Base-by-base conservation (phyloP, 1,139 yeast species). In the Chernovozyma sophiae-reginae region DNA sequence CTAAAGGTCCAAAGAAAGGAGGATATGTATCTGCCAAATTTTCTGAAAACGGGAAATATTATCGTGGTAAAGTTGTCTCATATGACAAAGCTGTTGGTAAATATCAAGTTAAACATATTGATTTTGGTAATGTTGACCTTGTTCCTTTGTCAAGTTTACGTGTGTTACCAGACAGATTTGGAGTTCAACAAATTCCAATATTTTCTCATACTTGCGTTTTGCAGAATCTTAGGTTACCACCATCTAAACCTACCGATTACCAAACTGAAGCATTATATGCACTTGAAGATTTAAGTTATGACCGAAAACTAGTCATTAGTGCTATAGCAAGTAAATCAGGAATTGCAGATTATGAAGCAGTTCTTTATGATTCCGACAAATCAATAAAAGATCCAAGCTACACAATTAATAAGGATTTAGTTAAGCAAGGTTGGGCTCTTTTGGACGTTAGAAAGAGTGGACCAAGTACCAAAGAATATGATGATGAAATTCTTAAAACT, bases 401-500 rank as follows among this genome's bases (percentile, higher is more conserved):
- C 56, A 76, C 87, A 29, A 68, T 85, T 47, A 85, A 84, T 60
- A 70, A 70, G 46, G 75, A 77, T 38, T 58, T 85, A 48, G 79
- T 84, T 22, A 60, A 67, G 43, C 75, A 74, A 37, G 95, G 94
- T 17, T 77, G 74, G 66, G 92, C 78, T 3, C 67, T 81, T 38
- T 82, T 83, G 30, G 75, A 74, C 40, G 60, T 65, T 42, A 55
- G 55, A 32, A 25, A 25, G 2, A 56, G 62, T 13, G 70, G 67
- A 26, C 58, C 58, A 4, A 51, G 64, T 8, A 62, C 67, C 37
- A 60, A 60, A 36, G 60, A 58, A 27, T 59, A 63, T 34, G 67
- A 68, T 42, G 55, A 57, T 18, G 71, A 60, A 31, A 56, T 81
- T 33, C 52, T 71, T 41, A 49, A 53, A 30, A 68, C 61, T 10